These are phyloP conservation scores for Fistulifera pelliculosa DNA, from an alignment of 108 stramenopile genomes.

Conservation along the genomic window DNA sequence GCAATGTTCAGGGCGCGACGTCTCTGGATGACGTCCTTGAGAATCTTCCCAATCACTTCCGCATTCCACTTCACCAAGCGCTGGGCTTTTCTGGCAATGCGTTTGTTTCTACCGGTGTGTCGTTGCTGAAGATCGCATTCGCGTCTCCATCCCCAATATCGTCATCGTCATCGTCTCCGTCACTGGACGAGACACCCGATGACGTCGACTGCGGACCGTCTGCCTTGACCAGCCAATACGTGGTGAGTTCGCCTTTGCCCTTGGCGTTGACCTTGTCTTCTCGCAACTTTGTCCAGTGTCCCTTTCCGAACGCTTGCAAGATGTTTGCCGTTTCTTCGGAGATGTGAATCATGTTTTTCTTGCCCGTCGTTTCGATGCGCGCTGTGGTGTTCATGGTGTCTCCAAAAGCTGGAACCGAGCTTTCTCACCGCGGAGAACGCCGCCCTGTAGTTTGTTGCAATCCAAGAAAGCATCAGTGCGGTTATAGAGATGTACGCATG, in stretches of 20 bases:
- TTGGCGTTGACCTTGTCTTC: slow-evolving; percentile 22
- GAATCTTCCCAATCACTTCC: neutral
- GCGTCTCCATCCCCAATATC: neutral
- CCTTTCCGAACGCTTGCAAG: slow-evolving; percentile 16
- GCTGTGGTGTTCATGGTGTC: slow-evolving; percentile 16
- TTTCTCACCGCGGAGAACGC: slow-evolving; percentile 8
- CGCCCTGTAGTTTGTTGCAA: neutral
- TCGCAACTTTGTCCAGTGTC: slow-evolving; percentile 19
- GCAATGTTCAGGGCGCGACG: neutral
- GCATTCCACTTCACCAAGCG: slow-evolving; percentile 6
- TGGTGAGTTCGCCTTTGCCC: slow-evolving; percentile 28
- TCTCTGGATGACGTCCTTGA: neutral
- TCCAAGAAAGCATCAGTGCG: neutral
- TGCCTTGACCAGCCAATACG: slow-evolving; percentile 10
- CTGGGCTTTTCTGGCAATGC: neutral
- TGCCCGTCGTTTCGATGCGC: slow-evolving; percentile 33
- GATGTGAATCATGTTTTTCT: slow-evolving; percentile 24
- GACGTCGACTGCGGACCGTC: neutral
- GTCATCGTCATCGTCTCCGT: neutral
- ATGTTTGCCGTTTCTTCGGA: slow-evolving; percentile 33
- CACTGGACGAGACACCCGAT: neutral
- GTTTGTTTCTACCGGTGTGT: no score
- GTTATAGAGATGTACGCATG: neutral
- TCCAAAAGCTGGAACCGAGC: slow-evolving; percentile 10
- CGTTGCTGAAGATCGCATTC: no score